Percentiles rank a stretch among this genome's conserved stretches.
Conservation (phyloP, 352 stramenopile genomes). For the Phytophthora gonapodyides region DNA sequence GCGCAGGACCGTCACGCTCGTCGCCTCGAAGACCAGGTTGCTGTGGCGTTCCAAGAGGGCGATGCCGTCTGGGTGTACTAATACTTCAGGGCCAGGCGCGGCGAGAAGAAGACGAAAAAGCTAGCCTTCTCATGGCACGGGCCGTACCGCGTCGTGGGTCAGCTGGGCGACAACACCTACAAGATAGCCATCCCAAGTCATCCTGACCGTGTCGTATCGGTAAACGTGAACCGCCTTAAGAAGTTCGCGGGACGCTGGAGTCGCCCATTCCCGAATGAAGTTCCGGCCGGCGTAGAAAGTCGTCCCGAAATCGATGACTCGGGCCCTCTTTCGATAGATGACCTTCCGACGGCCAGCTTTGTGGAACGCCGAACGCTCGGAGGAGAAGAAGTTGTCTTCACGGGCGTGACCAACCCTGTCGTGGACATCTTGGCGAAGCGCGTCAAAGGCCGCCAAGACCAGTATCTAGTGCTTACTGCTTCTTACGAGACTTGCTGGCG, state of each 20-base stretch:
- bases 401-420: not conserved
- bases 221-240: slow-evolving; percentile 9
- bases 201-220: not conserved
- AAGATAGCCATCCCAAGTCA: not conserved
- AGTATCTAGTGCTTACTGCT: not conserved
- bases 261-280: not conserved
- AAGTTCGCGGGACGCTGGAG: not conserved
- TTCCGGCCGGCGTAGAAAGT: not conserved
- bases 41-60: not conserved
- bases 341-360: slow-evolving; percentile 1
- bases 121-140: slow-evolving; percentile 5
- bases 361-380: slow-evolving; percentile 10
- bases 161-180: not conserved
- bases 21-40: not conserved
- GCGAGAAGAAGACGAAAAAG: slow-evolving; percentile 9
- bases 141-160: not conserved
- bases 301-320: not conserved
- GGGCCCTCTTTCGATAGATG: not conserved
- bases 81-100: not conserved
- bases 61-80: not conserved
- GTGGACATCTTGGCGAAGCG: slow-evolving; percentile 6
- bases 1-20: not conserved
- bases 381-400: slow-evolving; percentile 1
- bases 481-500: not conserved
- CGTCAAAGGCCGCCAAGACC: not conserved